Percentiles rank a stretch among this genome's conserved stretches.
Evolutionary conservation across 2,329 filamentous ascomycete species (phyloP).

Genomic region (Chrysoporthe deuterocubensis): DNA sequence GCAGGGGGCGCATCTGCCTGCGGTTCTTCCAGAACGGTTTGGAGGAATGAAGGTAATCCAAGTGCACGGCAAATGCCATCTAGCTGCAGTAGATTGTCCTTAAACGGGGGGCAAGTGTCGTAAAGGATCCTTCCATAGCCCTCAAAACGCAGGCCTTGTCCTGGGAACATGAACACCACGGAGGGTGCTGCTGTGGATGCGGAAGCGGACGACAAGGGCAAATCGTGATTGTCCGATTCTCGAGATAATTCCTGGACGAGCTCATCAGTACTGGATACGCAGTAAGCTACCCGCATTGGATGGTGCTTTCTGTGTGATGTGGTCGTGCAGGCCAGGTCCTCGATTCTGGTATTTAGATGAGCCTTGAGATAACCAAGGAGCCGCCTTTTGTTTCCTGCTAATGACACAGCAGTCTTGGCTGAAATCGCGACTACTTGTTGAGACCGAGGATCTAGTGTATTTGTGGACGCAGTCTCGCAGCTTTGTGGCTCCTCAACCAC

Average conservation of each 20-base stretch:
- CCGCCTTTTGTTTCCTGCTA: not conserved
- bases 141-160: slow-evolving; percentile 32
- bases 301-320: slow-evolving; percentile 11
- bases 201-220: not conserved
- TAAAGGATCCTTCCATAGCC: slow-evolving; percentile 30
- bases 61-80: too few species aligned
- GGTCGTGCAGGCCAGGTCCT: slow-evolving; percentile 8
- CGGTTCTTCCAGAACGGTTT: too few species aligned
- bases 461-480: too few species aligned
- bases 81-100: too few species aligned
- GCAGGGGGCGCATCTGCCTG: too few species aligned
- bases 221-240: too few species aligned
- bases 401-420: not conserved
- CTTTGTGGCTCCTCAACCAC: slow-evolving; percentile 6
- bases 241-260: slow-evolving; percentile 17
- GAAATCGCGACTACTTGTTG: not conserved
- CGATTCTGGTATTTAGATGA: not conserved
- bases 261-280: not conserved
- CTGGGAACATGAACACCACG: slow-evolving; percentile 32
- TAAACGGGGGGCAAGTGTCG: not conserved
- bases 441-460: not conserved
- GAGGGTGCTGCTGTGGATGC: slow-evolving; percentile 6
- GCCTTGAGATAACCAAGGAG: not conserved
- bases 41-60: too few species aligned
- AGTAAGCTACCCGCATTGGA: not conserved